Evolutionary conservation across 2,329 filamentous ascomycete genomes (phyloP).

Genomic region (Talaromyces sp.): DNA sequence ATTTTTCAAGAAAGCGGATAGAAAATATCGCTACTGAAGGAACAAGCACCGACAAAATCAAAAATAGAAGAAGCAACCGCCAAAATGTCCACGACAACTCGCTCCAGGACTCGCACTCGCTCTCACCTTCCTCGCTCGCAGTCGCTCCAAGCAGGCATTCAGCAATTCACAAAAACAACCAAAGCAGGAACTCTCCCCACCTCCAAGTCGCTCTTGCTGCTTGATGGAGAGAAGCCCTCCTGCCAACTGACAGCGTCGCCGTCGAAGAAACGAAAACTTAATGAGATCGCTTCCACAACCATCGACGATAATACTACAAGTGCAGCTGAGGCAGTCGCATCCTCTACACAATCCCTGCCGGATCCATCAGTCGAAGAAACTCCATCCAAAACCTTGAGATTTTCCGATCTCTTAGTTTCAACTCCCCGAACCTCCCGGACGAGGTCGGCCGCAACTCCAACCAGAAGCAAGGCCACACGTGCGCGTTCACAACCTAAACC

Average conservation of each 20-base stretch:
- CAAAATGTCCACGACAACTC: slow-evolving; percentile 22
- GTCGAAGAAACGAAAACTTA: slow-evolving; percentile 43
- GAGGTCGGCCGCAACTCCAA: slow-evolving; percentile 6
- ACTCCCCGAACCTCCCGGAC: slow-evolving; percentile 29
- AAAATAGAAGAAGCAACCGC: slow-evolving; percentile 18
- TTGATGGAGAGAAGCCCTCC: slow-evolving; percentile 33
- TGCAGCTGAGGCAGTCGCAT: slow-evolving; percentile 19
- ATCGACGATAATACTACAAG: slow-evolving; percentile 30
- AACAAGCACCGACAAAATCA: not conserved
- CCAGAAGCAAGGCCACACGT: slow-evolving; percentile 3
- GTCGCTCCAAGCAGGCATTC: slow-evolving; percentile 42
- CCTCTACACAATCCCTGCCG: not conserved
- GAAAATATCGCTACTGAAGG: not conserved
- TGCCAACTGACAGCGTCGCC: slow-evolving; percentile 34
- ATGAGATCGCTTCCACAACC: slow-evolving; percentile 27
- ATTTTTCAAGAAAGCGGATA: not conserved
- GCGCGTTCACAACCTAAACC: not conserved
- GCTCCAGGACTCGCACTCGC: slow-evolving; percentile 20
- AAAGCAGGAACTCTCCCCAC: slow-evolving; percentile 37
- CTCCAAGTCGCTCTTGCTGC: slow-evolving; percentile 26
- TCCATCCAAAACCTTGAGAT: slow-evolving; percentile 36
- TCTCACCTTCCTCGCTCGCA: slow-evolving; percentile 25
- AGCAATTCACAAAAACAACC: slow-evolving; percentile 45
- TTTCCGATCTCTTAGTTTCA: slow-evolving; percentile 34
- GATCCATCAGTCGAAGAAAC: slow-evolving; percentile 25